A percentile compares a stretch with the other conserved stretches of the same genome.
phyloP scores from a whole-genome alignment of 176 grass and related monocot genomes.

The Musa itinerans region DNA sequence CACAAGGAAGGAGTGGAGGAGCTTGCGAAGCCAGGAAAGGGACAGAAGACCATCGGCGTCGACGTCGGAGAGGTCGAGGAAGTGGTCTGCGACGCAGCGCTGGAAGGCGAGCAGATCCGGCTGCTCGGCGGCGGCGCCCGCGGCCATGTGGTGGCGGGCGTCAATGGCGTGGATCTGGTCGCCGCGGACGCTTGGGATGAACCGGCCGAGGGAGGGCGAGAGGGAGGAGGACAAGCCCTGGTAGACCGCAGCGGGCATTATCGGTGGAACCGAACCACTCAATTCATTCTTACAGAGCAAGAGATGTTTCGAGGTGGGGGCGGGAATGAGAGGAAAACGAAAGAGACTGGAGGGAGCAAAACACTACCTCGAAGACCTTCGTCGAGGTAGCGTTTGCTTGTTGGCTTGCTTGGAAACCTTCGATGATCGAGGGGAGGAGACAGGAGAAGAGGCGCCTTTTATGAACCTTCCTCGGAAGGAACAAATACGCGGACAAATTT shows the following conservation, averaged over 20 bases:
- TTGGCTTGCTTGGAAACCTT: background rate
- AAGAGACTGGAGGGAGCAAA: too few relatives aligned
- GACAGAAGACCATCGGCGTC: constrained; percentile 32
- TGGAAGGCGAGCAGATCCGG: constrained; percentile 57
- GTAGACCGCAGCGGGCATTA: constrained; percentile 71
- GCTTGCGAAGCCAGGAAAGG: constrained; percentile 57
- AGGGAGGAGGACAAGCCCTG: constrained; percentile 48
- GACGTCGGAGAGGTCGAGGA: constrained; percentile 29
- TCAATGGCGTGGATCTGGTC: constrained; percentile 42
- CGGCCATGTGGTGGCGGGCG: constrained; percentile 8
- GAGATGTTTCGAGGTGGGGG: too few relatives aligned
- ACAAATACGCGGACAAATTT: background rate
- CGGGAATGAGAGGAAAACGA: background rate
- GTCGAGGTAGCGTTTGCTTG: background rate
- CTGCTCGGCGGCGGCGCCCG: constrained; percentile 8
- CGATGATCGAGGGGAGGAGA: background rate
- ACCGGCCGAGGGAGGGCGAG: constrained; percentile 54
- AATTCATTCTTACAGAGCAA: background rate
- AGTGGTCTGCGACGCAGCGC: constrained; percentile 32
- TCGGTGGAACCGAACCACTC: background rate
- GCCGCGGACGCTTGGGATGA: constrained; percentile 43
- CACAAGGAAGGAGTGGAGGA: constrained; percentile 60
- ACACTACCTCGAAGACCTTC: too few relatives aligned
- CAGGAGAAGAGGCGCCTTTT: background rate
- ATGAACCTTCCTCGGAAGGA: background rate